Evolutionary conservation across 495 filamentous ascomycete species (phyloP).

Genomic region (Podospora bellae-mahoneyi): DNA sequence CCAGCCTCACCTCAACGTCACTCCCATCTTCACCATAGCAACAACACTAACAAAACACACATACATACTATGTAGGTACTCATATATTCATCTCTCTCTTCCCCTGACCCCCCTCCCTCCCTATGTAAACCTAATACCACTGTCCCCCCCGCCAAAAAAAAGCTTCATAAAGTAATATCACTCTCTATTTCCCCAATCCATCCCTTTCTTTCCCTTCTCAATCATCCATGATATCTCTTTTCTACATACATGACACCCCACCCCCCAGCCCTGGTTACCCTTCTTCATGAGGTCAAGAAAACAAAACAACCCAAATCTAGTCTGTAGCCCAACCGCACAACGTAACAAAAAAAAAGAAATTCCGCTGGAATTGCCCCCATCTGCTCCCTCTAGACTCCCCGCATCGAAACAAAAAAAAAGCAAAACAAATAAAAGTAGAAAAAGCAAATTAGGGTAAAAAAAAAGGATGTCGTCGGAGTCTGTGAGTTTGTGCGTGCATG

Average conservation of each 20-base stretch:
- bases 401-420: not conserved
- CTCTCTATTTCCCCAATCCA: not conserved
- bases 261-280: no score
- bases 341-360: not conserved
- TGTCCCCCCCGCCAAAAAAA: not conserved
- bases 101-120: no score
- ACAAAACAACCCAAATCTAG: constrained; percentile 3
- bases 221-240: not conserved
- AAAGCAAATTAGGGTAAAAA: not conserved
- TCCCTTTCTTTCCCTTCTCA: not conserved
- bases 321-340: not conserved
- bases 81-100: not conserved
- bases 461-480: not conserved
- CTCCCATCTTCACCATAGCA: not conserved
- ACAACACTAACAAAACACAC: not conserved
- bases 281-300: not conserved
- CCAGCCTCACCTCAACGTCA: not conserved
- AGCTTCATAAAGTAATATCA: not conserved
- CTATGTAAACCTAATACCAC: not conserved
- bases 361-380: not conserved
- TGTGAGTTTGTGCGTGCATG: not conserved
- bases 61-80: not conserved
- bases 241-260: not conserved
- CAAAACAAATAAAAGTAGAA: not conserved
- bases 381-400: not conserved